These are phyloP conservation scores for Kazachstania martiniae DNA, from an alignment of 805 yeast genomes.

Conservation along the genomic window DNA sequence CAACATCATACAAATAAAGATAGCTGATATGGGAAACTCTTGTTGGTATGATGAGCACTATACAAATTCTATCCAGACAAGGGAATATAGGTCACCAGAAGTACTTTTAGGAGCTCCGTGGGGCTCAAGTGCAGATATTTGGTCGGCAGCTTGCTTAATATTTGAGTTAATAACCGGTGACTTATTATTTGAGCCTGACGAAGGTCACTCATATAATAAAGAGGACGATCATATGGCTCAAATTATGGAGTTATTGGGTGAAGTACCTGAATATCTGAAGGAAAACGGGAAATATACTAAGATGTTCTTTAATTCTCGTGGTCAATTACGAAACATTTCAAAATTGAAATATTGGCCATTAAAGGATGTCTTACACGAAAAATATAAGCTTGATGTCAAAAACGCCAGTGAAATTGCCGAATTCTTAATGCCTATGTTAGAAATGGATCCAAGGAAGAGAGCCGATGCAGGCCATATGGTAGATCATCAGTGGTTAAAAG, in stretches of 20 bases:
- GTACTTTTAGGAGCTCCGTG: slow-evolving; percentile 68
- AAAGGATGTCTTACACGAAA: slow-evolving; percentile 69
- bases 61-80: slow-evolving; percentile 81
- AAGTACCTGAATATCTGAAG: slow-evolving; percentile 48
- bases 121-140: slow-evolving; percentile 93
- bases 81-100: slow-evolving; percentile 91
- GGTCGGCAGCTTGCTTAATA: slow-evolving; percentile 90
- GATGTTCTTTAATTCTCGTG: slow-evolving; percentile 54
- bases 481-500: slow-evolving; percentile 73
- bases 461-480: slow-evolving; percentile 96
- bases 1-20: slow-evolving; percentile 64
- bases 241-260: slow-evolving; percentile 73
- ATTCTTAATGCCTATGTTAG: slow-evolving; percentile 75
- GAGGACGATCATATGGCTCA: slow-evolving; percentile 97
- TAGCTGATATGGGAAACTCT: slow-evolving; percentile 91
- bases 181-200: slow-evolving; percentile 79
- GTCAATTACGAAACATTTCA: slow-evolving; percentile 65
- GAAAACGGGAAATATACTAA: slow-evolving; percentile 51
- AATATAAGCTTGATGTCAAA: slow-evolving; percentile 58
- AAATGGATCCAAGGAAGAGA: slow-evolving; percentile 64
- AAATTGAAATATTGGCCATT: slow-evolving; percentile 87
- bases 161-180: slow-evolving; percentile 93
- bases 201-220: slow-evolving; percentile 64
- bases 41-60: slow-evolving; percentile 74
- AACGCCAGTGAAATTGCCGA: slow-evolving; percentile 68